phyloP scores from a whole-genome alignment of 805 yeast species.

The Wickerhamiella galacta region DNA sequence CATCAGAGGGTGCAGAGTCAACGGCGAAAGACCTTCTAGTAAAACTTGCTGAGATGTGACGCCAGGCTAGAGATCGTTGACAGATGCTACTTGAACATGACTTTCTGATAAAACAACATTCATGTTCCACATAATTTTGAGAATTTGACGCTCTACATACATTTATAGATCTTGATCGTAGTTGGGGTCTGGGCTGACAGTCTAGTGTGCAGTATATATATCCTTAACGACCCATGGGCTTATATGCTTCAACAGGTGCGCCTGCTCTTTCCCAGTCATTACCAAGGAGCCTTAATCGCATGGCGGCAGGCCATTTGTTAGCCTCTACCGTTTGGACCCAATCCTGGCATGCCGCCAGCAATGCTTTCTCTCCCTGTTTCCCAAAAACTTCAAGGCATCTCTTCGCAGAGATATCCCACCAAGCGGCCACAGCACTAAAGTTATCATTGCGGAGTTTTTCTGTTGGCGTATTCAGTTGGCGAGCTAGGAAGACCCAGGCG shows the following conservation, averaged over 20 bases:
- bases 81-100: no score
- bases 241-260: conserved; percentile 21
- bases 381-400: conserved; percentile 45
- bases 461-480: conserved; percentile 43
- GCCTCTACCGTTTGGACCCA: conserved; percentile 41
- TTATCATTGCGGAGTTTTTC: conserved; percentile 47
- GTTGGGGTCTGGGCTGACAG: no score
- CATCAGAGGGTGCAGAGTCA: no score
- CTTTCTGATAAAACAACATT: no score
- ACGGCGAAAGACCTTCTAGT: no score
- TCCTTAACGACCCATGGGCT: conserved; percentile 8
- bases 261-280: conserved; percentile 56
- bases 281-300: conserved; percentile 55
- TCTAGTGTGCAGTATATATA: no score
- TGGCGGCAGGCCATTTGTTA: conserved; percentile 54
- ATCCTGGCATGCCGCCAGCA: conserved; percentile 29
- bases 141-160: no score
- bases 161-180: no score
- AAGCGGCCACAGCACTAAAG: conserved; percentile 50
- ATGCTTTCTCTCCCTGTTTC: conserved; percentile 48
- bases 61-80: no score
- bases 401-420: conserved; percentile 81
- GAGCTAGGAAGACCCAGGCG: conserved; percentile 59
- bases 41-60: no score
- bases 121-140: no score